phyloP scores from a whole-genome alignment of 306 rosid species.

The Hippophae rhamnoides region DNA sequence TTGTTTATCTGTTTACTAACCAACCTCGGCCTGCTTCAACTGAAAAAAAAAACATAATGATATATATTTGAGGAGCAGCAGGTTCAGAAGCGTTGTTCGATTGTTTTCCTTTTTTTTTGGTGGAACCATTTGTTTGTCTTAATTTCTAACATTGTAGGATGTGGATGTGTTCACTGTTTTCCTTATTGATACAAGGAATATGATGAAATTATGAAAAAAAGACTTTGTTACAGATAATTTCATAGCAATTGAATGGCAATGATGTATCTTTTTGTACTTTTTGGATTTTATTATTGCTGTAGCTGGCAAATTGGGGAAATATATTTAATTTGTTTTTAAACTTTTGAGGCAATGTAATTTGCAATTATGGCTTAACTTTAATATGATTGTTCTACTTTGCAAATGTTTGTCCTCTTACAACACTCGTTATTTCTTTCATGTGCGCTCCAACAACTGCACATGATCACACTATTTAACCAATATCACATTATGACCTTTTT shows the following conservation, averaged over 20 bases:
- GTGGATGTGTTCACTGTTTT: slow-evolving; percentile 37
- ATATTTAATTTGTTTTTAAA: slow-evolving; percentile 30
- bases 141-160: slow-evolving; percentile 47
- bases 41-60: slow-evolving; percentile 27
- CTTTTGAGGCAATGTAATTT: no score
- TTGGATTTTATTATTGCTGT: neutral
- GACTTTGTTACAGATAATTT: slow-evolving; percentile 37
- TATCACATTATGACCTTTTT: neutral
- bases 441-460: slow-evolving; percentile 27
- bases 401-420: neutral
- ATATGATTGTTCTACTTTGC: neutral
- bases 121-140: slow-evolving; percentile 18
- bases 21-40: slow-evolving; percentile 96
- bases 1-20: slow-evolving; percentile 35
- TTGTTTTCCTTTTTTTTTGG: slow-evolving; percentile 5
- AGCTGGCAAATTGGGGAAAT: slow-evolving; percentile 18
- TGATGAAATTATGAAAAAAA: slow-evolving; percentile 45
- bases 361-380: slow-evolving; percentile 18
- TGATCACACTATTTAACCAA: slow-evolving; percentile 12
- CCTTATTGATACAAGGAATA: slow-evolving; percentile 47
- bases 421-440: slow-evolving; percentile 33
- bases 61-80: slow-evolving; percentile 42
- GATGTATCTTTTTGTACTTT: slow-evolving; percentile 33
- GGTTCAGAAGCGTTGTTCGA: slow-evolving; percentile 88
- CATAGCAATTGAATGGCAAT: slow-evolving; percentile 31